phyloP scores from a whole-genome alignment of 2,329 filamentous ascomycete species.

The Diaporthe ilicicola region DNA sequence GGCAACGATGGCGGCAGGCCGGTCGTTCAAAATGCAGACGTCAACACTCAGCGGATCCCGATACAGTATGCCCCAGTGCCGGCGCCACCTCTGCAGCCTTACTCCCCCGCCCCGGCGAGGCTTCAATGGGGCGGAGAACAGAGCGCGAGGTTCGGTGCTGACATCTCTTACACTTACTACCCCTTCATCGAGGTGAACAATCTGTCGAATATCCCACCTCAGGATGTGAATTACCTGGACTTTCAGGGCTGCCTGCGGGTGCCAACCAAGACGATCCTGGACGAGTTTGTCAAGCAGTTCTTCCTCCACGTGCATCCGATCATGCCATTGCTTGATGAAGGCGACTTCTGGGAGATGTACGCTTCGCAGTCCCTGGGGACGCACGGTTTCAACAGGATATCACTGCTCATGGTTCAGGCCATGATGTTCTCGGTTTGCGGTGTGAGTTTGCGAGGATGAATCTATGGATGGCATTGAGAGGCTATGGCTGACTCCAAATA shows the following conservation, averaged over 20 bases:
- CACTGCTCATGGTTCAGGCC: conserved; percentile 56
- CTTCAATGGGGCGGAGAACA: conserved; percentile 41
- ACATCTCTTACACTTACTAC: conserved; percentile 53
- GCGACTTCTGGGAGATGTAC: conserved; percentile 58
- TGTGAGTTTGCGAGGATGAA: conserved; percentile 38
- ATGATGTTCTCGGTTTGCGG: conserved; percentile 56
- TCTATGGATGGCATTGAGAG: background rate
- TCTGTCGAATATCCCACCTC: conserved; percentile 48
- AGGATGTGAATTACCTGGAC: conserved; percentile 57
- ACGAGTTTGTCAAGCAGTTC: conserved; percentile 59
- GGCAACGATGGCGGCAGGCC: background rate
- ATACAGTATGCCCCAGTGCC: background rate
- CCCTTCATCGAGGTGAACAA: conserved; percentile 52
- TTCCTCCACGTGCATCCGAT: conserved; percentile 57
- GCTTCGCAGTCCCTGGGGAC: conserved; percentile 37
- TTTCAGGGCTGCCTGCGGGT: conserved; percentile 56
- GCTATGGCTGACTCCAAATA: conserved; percentile 29
- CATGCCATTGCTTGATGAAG: conserved; percentile 54
- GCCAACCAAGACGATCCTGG: conserved; percentile 50
- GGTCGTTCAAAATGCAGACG: background rate
- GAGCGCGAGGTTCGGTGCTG: conserved; percentile 40
- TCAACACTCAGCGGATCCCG: background rate
- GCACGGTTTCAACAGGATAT: conserved; percentile 41
- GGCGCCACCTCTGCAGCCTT: background rate
- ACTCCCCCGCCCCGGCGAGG: conserved; percentile 4